Base-by-base conservation (phyloP, 139 green algal genomes). In the Chlorella sp. region DNA sequence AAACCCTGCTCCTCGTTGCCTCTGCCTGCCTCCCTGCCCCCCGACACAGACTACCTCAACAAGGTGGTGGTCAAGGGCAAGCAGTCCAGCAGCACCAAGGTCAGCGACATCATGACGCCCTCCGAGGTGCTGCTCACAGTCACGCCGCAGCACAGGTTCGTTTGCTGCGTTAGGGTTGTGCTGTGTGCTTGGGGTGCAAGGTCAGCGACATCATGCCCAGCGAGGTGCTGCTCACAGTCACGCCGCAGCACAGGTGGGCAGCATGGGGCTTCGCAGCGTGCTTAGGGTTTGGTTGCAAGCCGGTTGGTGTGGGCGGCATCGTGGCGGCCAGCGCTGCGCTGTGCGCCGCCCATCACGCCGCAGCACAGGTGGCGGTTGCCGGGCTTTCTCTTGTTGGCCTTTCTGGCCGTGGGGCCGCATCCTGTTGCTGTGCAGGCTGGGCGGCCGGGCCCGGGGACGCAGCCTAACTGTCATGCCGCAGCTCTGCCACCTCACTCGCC, bases 31-130 rank as follows among this genome's bases (percentile, higher is more conserved):
- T 24, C 51, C 51, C 2, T 24, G 9, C 51, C 51, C 24, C 51
- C 22, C 51, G 14, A 1, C 80, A 73, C 87, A 93, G 91, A 94
- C 80, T 94, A 94, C 80, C 77, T 94, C 56, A 94, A 90, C 38
- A 94, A 94, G 84, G 78, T 94, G 36, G 88, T 91, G 36, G 91
- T 94, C 30, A 80, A 87, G 72, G 89, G 89, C 72, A 89, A 88
- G 58, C 80, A 80, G 54, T 89, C 79, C 5, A 87, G 75, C 60
- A 81, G 43, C 67, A 86, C 88, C 19, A 85, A 88, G 64, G 79
- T 94, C 28, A 34, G 32, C 20, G 88, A 93, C 7, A 87, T 94
- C 65, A 94, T 94, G 91, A 94, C 91, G 6, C 84, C 86, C 34
- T 56, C 80, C 7, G 54, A 44, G 8, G 77, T 78, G 51, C 88